Evolutionary conservation across 306 rosid species (phyloP).

Genomic region (Cotoneaster glaucophyllus): DNA sequence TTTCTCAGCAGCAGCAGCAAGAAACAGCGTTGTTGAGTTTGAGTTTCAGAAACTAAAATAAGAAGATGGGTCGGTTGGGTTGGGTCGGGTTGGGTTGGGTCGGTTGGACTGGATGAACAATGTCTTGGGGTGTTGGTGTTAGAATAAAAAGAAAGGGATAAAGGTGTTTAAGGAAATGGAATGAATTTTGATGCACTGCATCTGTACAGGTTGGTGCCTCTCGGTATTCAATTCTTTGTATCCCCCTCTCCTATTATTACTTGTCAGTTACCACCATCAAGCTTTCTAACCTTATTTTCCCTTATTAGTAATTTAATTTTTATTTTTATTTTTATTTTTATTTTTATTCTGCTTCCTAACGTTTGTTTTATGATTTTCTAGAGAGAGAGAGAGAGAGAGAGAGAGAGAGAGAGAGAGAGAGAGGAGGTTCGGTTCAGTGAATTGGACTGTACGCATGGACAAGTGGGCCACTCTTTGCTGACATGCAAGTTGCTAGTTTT

Average conservation of each 20-base stretch:
- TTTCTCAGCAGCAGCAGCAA: neutral
- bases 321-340: no score
- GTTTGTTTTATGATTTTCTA: neutral
- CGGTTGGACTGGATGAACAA: no score
- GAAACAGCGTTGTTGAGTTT: neutral
- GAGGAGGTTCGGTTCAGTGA: constrained; percentile 34
- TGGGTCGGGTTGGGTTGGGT: no score
- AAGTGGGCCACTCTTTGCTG: constrained; percentile 33
- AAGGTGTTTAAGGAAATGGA: neutral
- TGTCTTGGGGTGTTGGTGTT: no score
- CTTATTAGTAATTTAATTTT: no score
- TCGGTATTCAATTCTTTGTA: no score
- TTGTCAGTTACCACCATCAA: no score
- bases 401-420: neutral
- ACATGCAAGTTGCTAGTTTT: constrained; percentile 30
- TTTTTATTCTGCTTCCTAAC: neutral
- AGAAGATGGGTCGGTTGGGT: no score
- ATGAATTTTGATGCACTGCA: constrained; percentile 22
- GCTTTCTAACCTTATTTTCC: no score
- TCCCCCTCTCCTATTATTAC: no score
- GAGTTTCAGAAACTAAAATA: neutral
- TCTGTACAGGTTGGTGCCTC: neutral
- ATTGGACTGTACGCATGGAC: neutral
- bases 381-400: neutral
- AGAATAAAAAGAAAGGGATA: neutral